These are phyloP conservation scores for Zymoseptoria crescenta DNA, from an alignment of 2,329 filamentous ascomycete genomes.

Conservation along the genomic window DNA sequence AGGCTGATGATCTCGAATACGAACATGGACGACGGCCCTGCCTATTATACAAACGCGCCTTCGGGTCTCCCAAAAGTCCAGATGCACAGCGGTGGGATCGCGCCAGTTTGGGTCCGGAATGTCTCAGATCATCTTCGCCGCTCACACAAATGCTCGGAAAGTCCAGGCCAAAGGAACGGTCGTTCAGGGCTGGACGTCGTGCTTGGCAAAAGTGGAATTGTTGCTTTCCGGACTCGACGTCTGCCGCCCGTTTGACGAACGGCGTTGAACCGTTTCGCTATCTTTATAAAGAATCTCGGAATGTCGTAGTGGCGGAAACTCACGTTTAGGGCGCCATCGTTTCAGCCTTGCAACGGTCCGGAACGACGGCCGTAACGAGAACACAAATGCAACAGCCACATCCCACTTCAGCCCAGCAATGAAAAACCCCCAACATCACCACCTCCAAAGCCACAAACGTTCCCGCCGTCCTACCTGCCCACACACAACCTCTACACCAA, in stretches of 20 bases:
- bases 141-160: background rate
- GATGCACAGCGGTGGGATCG: background rate
- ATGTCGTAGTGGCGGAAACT: too few species aligned
- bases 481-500: background rate
- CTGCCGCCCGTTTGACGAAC: background rate
- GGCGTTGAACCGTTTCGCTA: background rate
- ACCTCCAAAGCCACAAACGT: background rate
- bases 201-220: background rate
- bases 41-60: background rate
- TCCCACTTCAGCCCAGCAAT: background rate
- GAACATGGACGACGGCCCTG: background rate
- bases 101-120: background rate
- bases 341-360: background rate
- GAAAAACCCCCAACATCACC: background rate
- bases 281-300: too few species aligned
- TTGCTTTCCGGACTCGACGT: background rate
- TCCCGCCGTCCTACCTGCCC: background rate
- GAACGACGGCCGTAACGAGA: background rate
- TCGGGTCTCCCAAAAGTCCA: background rate
- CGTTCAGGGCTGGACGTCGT: background rate
- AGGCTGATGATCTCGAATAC: background rate
- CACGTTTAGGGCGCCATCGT: too few species aligned
- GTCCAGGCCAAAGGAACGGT: background rate
- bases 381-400: background rate
- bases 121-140: background rate